Base-by-base conservation (phyloP, 306 rosid genomes). In the Fragaria ananassa region DNA sequence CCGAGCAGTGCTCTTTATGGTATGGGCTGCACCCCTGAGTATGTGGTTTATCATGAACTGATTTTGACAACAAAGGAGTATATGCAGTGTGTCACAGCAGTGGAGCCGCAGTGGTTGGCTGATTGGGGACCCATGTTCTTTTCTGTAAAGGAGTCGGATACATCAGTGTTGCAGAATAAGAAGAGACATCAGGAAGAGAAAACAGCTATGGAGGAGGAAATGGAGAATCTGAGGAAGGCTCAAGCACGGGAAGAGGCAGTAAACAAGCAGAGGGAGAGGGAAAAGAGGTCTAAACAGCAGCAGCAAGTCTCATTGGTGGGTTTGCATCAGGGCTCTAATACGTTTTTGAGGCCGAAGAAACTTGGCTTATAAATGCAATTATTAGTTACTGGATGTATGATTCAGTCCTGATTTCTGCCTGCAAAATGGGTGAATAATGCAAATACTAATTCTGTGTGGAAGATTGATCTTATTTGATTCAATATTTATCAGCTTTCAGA, bases 101-200 rank as follows among this genome's bases (percentile, higher is more conserved):
- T 89, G 81, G 98, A 94, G 83, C 95, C 97, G 10, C 98, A 92
- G 27, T 92, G 97, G 98, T 10, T 94, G 74, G 98, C 98, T n/a
- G 97, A 94, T 75, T 78, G 85, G 53, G 97, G 98, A 71, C 97
- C 97, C 7, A 92, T 95, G 98, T 95, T 95, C 79, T 95, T 86
- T 77, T 88, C 96, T 29, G 96, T 92, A 1, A 95, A 95, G 86
- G 97, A 95, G 18, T 95, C 97, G 2, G 98, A 95, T 85, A 87
- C 92, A 10, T 95, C 97, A 4, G 75, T 87, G 31, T 80, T 89
- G 66, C 96, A 92, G 87, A 96, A 90, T 79, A 92, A 87, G 83
- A 88, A 89, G 89, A 88, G 78, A 64, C 95, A 84, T 31, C 90
- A 90, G 81, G 90, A 88, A 76, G 95, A 89, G 71, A 95, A 92